Base-by-base conservation (phyloP, 306 rosid species). In the Casuarina glauca region DNA sequence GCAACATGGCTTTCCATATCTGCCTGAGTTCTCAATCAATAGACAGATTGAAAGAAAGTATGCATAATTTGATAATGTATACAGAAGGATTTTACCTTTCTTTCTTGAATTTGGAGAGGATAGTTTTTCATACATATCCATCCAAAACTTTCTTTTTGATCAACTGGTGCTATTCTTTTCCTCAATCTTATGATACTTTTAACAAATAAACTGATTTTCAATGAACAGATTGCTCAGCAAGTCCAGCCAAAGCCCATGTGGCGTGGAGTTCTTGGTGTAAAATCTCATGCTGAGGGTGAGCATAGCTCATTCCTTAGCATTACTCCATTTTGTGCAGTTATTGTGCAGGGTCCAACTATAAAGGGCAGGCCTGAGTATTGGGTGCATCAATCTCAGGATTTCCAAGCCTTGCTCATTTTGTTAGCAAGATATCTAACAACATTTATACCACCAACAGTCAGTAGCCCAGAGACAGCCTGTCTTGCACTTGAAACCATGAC, bases 401-500 rank as follows among this genome's bases (percentile, higher is more conserved):
- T 90, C 93, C 98, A 92, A 68, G 96, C 93, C 85, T 92, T 95
- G 87, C 67, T 35, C 74, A 92, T 84, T 87, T 92, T 92, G 43
- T 74, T 81, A 32, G 87, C 82, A 42, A 92, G 87, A 78, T 94
- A 94, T 72, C 84, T 87, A 73, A 86, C 78, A 43, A 90, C 92
- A 64, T 86, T 87, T 48, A 88, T 85, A 79, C 90, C 94, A 20
- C 97, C 97, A 43, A 69, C 93, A 13, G 96, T 89, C 55, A 95
- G 79, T 42, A 94, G 78, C 67, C 98, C 93, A 52, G 97, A 89
- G 70, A 91, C 55, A 4, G 96, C 97, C 82, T 95, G 97, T 82
- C 97, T 89, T 81, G 91, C 88, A 80, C 97, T 95, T 80, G 97
- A 95, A 79, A 88, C 80, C 97, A 88, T 89, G 32, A 95, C 98